A percentile compares a stretch with the other conserved stretches of the same genome.
Evolutionary conservation across 1,284 basidiomycete genomes (phyloP).

Genomic region (Melampsora larici-populina): DNA sequence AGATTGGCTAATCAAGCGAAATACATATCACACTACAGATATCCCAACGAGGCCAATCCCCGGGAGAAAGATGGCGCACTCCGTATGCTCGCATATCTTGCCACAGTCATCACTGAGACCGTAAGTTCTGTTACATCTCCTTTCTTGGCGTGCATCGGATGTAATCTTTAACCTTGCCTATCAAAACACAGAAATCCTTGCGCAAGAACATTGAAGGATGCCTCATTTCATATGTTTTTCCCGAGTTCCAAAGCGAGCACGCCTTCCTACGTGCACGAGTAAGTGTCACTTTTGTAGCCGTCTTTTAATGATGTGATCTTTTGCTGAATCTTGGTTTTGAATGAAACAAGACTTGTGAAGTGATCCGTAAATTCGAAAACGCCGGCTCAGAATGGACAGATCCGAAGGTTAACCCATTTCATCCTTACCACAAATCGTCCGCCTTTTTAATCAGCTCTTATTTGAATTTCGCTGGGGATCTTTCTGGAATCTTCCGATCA

Average conservation of each 20-base stretch:
- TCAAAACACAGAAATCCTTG: constrained; percentile 64
- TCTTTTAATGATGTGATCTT: constrained; percentile 32
- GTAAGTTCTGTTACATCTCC: constrained; percentile 19
- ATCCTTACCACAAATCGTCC: background rate
- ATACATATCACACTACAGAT: constrained; percentile 40
- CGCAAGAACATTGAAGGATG: constrained; percentile 72
- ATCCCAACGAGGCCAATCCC: constrained; percentile 52
- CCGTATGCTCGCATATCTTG: constrained; percentile 71
- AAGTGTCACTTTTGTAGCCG: constrained; percentile 51
- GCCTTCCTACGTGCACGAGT: constrained; percentile 73
- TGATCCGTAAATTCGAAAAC: constrained; percentile 70
- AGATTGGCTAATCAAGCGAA: background rate
- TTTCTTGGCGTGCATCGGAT: background rate
- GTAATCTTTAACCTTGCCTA: background rate
- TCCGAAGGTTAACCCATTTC: constrained; percentile 60
- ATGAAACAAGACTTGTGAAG: constrained; percentile 66
- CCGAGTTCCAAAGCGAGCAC: constrained; percentile 65
- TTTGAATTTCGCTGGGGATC: constrained; percentile 57
- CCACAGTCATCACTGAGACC: constrained; percentile 48
- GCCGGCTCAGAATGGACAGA: constrained; percentile 65
- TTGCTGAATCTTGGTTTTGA: background rate
- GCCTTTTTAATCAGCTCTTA: background rate
- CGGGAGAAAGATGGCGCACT: constrained; percentile 74
- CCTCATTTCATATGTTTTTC: constrained; percentile 67
- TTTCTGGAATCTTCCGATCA: background rate